Evolutionary conservation across 768 basidiomycete genomes (phyloP).

Genomic region (Macrolepiota dolichaula): DNA sequence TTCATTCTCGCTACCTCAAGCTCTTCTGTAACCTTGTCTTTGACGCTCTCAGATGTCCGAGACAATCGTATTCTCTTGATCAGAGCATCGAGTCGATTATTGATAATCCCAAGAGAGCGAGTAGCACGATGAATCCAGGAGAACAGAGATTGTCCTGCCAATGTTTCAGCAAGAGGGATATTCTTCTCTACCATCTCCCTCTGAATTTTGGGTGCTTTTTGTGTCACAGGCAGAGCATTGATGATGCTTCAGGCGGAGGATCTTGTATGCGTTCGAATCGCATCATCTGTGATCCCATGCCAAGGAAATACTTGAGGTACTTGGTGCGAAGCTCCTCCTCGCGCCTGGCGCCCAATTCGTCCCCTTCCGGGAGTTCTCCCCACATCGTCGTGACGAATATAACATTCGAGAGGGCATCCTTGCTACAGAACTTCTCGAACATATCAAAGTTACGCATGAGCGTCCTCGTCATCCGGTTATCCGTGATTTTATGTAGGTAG

Average conservation of each 20-base stretch:
- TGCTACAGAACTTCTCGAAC: conserved; percentile 11
- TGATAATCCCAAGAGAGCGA: too few relatives aligned
- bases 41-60: too few relatives aligned
- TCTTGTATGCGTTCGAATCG: conserved; percentile 3
- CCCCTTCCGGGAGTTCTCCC: conserved; percentile 8
- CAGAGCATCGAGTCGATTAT: too few relatives aligned
- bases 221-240: too few relatives aligned
- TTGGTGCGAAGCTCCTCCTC: conserved; percentile 8
- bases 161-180: too few relatives aligned
- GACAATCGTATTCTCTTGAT: too few relatives aligned
- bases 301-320: conserved; percentile 6
- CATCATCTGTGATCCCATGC: conserved; percentile 4
- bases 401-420: conserved; percentile 6
- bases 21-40: too few relatives aligned
- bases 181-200: not conserved
- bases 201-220: not conserved
- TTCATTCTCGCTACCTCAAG: too few relatives aligned
- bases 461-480: conserved; percentile 4
- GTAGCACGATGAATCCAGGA: too few relatives aligned
- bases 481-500: conserved; percentile 11
- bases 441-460: conserved; percentile 8
- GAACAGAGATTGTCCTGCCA: too few relatives aligned
- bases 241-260: not conserved
- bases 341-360: not conserved
- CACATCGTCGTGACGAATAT: conserved; percentile 12